phyloP scores from a whole-genome alignment of 768 basidiomycete species.

The Asterophora lycoperdoides region DNA sequence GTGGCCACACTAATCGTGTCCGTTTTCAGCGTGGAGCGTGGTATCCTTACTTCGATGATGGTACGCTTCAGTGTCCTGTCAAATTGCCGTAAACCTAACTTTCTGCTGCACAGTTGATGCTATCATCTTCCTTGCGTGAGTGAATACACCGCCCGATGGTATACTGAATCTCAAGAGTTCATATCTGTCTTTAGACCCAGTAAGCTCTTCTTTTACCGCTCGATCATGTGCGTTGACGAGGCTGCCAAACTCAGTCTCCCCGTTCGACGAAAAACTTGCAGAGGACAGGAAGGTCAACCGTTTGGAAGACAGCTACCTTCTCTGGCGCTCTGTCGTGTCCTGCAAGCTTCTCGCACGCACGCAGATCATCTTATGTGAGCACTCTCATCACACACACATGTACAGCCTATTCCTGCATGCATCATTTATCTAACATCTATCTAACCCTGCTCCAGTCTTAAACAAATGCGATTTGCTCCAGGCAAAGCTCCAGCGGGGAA shows the following conservation, averaged over 20 bases:
- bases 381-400: not conserved
- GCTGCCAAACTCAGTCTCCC: conserved; percentile 47
- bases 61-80: conserved; percentile 22
- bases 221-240: conserved; percentile 13
- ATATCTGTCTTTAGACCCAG: conserved; percentile 32
- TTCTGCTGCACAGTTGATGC: conserved; percentile 49
- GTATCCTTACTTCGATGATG: conserved; percentile 80
- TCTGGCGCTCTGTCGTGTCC: conserved; percentile 73
- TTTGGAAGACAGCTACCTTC: conserved; percentile 68
- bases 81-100: not conserved
- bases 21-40: conserved; percentile 59
- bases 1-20: conserved; percentile 8
- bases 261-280: conserved; percentile 75
- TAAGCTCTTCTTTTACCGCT: conserved; percentile 20
- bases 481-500: conserved; percentile 65
- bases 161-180: conserved; percentile 3
- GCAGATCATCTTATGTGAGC: conserved; percentile 49
- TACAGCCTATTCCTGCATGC: conserved; percentile 1
- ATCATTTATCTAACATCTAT: no score
- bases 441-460: conserved; percentile 37
- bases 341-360: conserved; percentile 60
- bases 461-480: conserved; percentile 73
- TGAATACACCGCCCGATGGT: conserved; percentile 8
- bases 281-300: conserved; percentile 70
- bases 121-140: conserved; percentile 77